Evolutionary conservation across 441 rosid genomes (phyloP).

Genomic region (Kokia cookei): DNA sequence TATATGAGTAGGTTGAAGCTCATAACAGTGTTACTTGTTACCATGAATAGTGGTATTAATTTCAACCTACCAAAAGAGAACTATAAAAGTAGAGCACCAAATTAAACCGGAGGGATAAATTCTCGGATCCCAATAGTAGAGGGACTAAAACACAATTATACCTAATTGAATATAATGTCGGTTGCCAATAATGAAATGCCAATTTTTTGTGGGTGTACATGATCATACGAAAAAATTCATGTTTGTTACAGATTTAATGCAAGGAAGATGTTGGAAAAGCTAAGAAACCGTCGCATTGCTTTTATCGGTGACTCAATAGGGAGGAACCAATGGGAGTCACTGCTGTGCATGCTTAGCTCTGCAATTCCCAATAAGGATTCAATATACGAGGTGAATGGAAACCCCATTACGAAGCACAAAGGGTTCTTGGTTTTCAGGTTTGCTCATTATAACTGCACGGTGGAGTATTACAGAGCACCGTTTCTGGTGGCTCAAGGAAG

Average conservation of each 20-base stretch:
- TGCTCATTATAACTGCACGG: conserved; percentile 67
- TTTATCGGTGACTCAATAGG: conserved; percentile 91
- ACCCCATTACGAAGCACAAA: conserved; percentile 78
- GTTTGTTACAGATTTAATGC: conserved; percentile 54
- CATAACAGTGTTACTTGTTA: too few relatives aligned
- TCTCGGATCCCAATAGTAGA: too few relatives aligned
- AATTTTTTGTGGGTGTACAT: neutral
- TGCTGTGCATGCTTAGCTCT: conserved; percentile 75
- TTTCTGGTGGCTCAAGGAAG: conserved; percentile 53
- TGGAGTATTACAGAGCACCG: conserved; percentile 88
- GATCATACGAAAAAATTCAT: neutral
- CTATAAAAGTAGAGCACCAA: too few relatives aligned
- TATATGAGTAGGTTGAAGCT: too few relatives aligned
- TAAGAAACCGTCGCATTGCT: conserved; percentile 52
- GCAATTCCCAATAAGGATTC: conserved; percentile 47
- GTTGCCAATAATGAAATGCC: neutral
- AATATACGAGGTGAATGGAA: conserved; percentile 66
- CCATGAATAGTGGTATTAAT: too few relatives aligned
- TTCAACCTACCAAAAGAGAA: too few relatives aligned
- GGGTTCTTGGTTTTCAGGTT: conserved; percentile 74
- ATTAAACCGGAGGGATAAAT: too few relatives aligned
- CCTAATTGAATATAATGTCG: neutral
- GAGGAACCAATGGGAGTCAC: conserved; percentile 93
- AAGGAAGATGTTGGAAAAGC: conserved; percentile 55
- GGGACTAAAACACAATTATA: too few relatives aligned